Percentiles rank a stretch among this genome's conserved stretches.
Evolutionary conservation across 208 protist genomes (phyloP).

Genomic region (Acanthamoeba castellanii): DNA sequence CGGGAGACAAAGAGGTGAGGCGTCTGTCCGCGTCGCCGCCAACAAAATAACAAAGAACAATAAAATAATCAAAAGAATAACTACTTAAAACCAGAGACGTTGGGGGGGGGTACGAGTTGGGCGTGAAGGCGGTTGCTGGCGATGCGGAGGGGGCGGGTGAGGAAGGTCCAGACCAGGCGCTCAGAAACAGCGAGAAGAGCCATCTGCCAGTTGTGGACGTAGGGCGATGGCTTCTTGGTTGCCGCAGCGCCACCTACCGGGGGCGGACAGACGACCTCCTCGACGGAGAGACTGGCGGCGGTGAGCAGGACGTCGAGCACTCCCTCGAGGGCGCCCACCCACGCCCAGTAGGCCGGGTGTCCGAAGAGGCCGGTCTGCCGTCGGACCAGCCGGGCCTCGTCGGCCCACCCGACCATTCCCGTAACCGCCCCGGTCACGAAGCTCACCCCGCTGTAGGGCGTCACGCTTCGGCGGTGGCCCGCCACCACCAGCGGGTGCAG

Average conservation of each 20-base stretch:
- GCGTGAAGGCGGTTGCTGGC: conserved; percentile 18
- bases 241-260: background rate
- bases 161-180: background rate
- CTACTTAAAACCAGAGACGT: background rate
- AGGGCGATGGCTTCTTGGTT: background rate
- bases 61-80: background rate
- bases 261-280: background rate
- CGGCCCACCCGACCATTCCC: background rate
- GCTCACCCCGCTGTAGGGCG: conserved; percentile 11
- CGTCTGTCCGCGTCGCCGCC: background rate
- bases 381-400: background rate
- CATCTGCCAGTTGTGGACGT: conserved; percentile 7
- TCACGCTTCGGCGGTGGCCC: conserved; percentile 18
- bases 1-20: background rate
- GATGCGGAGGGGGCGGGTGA: background rate
- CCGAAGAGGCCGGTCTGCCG: conserved; percentile 12
- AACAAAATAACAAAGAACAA: background rate
- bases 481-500: conserved; percentile 2
- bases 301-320: background rate
- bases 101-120: background rate
- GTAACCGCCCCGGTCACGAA: background rate
- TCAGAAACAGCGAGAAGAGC: background rate
- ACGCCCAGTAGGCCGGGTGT: conserved; percentile 23
- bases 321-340: conserved; percentile 8
- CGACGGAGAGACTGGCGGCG: background rate